These are phyloP conservation scores for Salvia sclarea DNA, from an alignment of 305 asterid species.

Conservation along the genomic window DNA sequence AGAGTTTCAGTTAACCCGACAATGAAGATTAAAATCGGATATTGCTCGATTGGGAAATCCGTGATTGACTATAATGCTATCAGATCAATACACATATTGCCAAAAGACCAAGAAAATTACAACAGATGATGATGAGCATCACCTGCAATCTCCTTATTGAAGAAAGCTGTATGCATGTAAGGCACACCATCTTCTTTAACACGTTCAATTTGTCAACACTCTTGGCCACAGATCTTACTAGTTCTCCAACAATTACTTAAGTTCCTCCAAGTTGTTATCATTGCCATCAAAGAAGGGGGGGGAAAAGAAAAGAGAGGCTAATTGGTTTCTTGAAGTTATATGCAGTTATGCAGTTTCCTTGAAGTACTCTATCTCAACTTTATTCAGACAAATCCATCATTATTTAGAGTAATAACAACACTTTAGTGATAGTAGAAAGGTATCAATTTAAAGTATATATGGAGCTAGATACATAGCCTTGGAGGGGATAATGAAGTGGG, in stretches of 20 bases:
- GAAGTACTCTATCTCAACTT: background rate
- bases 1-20: background rate
- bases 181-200: background rate
- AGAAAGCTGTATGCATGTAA: too few species aligned
- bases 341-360: background rate
- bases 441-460: background rate
- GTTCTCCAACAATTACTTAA: background rate
- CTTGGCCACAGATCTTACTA: slow-evolving; percentile 7
- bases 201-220: background rate
- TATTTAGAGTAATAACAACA: background rate
- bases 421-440: background rate
- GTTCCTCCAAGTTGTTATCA: background rate
- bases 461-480: background rate
- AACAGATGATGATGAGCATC: background rate
- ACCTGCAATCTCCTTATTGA: background rate
- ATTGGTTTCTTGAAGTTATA: slow-evolving; percentile 10
- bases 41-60: background rate
- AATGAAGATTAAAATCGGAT: background rate
- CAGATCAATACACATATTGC: slow-evolving; percentile 6
- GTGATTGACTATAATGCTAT: slow-evolving; percentile 1
- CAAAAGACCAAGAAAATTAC: background rate
- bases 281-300: background rate
- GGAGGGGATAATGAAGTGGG: background rate
- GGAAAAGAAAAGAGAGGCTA: background rate
- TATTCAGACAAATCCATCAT: background rate